A percentile compares a stretch with the other conserved stretches of the same genome.
These are phyloP conservation scores for Colletotrichum lentis DNA, from an alignment of 2,329 filamentous ascomycete species.

Conservation along the genomic window DNA sequence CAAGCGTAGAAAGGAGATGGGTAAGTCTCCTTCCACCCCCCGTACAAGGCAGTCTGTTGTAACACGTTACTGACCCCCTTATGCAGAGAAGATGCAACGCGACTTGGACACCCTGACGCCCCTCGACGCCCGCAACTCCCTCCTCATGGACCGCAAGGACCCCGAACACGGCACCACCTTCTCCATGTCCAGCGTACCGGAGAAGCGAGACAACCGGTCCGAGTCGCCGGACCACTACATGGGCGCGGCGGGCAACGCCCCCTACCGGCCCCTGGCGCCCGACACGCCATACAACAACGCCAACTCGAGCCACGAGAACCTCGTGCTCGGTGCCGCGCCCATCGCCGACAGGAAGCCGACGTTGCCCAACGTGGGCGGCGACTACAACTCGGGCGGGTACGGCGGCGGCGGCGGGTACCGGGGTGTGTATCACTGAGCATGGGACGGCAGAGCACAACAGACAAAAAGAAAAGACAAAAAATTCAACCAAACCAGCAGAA, in stretches of 20 bases:
- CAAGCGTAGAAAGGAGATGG: conserved; percentile 85
- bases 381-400: conserved; percentile 26
- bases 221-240: conserved; percentile 48
- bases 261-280: conserved; percentile 52
- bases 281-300: conserved; percentile 41
- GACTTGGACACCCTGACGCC: conserved; percentile 86
- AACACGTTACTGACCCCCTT: conserved; percentile 42
- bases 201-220: conserved; percentile 45
- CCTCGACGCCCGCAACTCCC: conserved; percentile 84
- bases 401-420: conserved; percentile 36
- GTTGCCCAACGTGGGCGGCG: conserved; percentile 42
- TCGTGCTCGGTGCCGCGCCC: conserved; percentile 53
- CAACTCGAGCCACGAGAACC: conserved; percentile 49
- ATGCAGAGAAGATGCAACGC: conserved; percentile 75
- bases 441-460: not conserved
- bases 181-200: conserved; percentile 49
- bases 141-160: conserved; percentile 70
- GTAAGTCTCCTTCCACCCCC: conserved; percentile 61
- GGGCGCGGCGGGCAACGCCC: conserved; percentile 34
- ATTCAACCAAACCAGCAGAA: not conserved
- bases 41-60: not conserved
- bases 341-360: conserved; percentile 48
- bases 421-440: conserved; percentile 31
- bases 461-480: not conserved
- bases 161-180: conserved; percentile 52